A percentile compares a stretch with the other conserved stretches of the same genome.
These are phyloP conservation scores for Eucalyptus sideroxylon DNA, from an alignment of 345 rosid genomes.

Conservation along the genomic window DNA sequence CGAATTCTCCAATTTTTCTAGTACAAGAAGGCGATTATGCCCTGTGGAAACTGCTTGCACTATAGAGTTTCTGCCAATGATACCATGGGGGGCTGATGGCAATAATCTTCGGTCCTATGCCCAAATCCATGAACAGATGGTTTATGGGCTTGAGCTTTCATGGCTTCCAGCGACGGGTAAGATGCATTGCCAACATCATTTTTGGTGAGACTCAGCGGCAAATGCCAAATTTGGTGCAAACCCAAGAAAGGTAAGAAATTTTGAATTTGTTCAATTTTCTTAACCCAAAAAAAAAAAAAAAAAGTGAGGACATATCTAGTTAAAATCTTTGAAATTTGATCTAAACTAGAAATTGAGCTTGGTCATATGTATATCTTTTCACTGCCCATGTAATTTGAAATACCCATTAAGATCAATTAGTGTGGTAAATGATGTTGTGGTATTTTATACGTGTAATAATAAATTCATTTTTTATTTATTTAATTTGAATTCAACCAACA, in stretches of 20 bases:
- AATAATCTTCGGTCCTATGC: background rate
- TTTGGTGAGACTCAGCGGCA: background rate
- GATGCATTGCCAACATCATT: background rate
- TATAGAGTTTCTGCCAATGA: background rate
- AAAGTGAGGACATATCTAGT: rapidly evolving
- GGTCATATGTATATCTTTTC: too few species aligned
- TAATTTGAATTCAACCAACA: too few species aligned
- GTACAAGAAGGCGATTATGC: background rate
- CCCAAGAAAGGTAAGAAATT: background rate
- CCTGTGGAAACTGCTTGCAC: background rate
- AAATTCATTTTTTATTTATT: too few species aligned
- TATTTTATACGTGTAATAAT: too few species aligned
- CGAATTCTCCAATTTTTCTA: background rate
- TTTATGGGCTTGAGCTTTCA: background rate
- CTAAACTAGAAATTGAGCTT: background rate
- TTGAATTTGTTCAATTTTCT: background rate
- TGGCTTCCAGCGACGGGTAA: background rate
- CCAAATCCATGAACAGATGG: background rate
- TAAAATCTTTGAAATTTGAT: background rate
- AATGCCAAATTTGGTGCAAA: background rate
- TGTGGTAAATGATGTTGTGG: too few species aligned
- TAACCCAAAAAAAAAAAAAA: background rate
- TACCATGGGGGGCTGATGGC: background rate
- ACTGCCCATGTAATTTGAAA: too few species aligned
- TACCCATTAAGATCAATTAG: too few species aligned